These are phyloP conservation scores for Corchorus olitorius DNA, from an alignment of 345 rosid species.

Conservation along the genomic window DNA sequence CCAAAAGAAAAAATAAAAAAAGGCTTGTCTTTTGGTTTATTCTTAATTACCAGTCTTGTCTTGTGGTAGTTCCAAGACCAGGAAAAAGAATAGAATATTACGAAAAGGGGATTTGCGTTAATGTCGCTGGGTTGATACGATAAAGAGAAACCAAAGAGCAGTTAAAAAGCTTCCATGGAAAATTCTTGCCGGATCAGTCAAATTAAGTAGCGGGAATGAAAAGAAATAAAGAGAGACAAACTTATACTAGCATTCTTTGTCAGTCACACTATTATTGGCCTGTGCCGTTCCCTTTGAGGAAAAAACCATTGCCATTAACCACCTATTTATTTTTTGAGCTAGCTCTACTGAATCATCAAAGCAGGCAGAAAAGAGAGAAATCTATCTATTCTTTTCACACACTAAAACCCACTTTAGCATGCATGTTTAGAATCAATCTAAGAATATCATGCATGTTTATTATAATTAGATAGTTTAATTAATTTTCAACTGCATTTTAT, in stretches of 20 bases:
- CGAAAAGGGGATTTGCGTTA: conserved; percentile 47
- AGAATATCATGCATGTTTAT: conserved; percentile 1
- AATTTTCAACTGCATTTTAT: neutral
- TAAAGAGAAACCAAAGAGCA: conserved; percentile 76
- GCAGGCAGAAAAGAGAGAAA: conserved; percentile 11
- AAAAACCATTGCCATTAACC: conserved; percentile 7
- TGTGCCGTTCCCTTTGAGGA: neutral
- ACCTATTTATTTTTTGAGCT: neutral
- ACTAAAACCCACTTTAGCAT: conserved; percentile 11
- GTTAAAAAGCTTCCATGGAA: conserved; percentile 69
- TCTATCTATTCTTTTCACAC: conserved; percentile 20
- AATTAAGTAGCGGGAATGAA: conserved; percentile 25
- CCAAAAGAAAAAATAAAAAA: neutral
- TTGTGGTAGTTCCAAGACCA: conserved; percentile 52
- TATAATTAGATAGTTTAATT: neutral
- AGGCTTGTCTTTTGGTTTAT: conserved; percentile 24
- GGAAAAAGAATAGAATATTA: conserved; percentile 24
- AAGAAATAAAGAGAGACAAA: conserved; percentile 35
- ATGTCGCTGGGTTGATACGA: conserved; percentile 65
- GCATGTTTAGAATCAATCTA: too few relatives aligned
- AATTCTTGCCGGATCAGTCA: conserved; percentile 59
- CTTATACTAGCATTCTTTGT: conserved; percentile 14
- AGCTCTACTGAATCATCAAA: conserved; percentile 19
- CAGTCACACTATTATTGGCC: conserved; percentile 21
- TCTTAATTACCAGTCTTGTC: conserved; percentile 14